phyloP scores from a whole-genome alignment of 768 basidiomycete species.

The Boletellus sp. region DNA sequence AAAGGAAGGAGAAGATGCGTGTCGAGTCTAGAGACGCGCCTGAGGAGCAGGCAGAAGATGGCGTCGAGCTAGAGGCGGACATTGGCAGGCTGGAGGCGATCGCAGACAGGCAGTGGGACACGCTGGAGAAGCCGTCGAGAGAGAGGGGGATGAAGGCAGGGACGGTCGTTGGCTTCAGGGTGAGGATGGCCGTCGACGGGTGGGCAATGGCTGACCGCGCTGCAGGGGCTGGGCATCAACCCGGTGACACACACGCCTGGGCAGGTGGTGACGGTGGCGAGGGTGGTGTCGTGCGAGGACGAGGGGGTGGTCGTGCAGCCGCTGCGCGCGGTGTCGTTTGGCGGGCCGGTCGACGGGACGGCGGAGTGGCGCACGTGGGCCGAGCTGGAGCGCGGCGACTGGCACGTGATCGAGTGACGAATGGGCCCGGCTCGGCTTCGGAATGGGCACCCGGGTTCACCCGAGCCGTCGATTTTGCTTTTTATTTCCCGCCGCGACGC shows the following conservation, averaged over 20 bases:
- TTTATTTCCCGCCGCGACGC: constrained; percentile 6
- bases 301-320: constrained; percentile 14
- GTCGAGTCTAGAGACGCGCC: constrained; percentile 33
- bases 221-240: constrained; percentile 57
- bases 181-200: constrained; percentile 16
- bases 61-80: constrained; percentile 2
- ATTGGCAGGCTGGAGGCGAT: constrained; percentile 7
- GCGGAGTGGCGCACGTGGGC: constrained; percentile 25
- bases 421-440: background rate
- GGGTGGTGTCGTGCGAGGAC: constrained; percentile 27
- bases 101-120: constrained; percentile 17
- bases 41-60: background rate
- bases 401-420: constrained; percentile 20
- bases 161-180: constrained; percentile 48
- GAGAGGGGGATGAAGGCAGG: constrained; percentile 29
- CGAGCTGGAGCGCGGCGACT: constrained; percentile 29
- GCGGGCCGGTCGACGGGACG: constrained; percentile 24
- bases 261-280: constrained; percentile 45
- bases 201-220: background rate
- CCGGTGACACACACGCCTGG: constrained; percentile 60
- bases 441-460: constrained; percentile 12
- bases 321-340: constrained; percentile 26
- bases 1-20: constrained; percentile 33
- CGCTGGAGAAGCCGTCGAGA: constrained; percentile 21
- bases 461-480: constrained; percentile 19